These are phyloP conservation scores for Fonsecaea nubica DNA, from an alignment of 2,329 filamentous ascomycete genomes.

Conservation along the genomic window DNA sequence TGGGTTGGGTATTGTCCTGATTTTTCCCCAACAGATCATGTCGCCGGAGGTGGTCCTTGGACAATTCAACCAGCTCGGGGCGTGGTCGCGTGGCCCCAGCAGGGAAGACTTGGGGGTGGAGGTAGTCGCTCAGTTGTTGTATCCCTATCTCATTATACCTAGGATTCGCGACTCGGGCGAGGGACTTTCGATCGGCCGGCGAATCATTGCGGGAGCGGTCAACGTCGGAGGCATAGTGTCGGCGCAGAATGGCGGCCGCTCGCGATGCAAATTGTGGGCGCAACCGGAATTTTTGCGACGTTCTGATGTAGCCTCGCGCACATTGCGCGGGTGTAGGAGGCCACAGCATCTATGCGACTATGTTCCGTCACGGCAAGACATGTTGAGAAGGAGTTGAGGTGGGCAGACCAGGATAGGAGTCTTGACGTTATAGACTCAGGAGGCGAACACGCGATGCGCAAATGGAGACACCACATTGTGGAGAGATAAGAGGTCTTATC, in stretches of 20 bases:
- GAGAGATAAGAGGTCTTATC: conserved; percentile 21
- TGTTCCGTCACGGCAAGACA: conserved; percentile 16
- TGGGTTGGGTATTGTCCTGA: conserved; percentile 73
- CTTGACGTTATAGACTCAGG: conserved; percentile 20
- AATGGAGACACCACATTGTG: background rate
- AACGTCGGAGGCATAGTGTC: conserved; percentile 35
- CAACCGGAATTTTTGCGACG: conserved; percentile 40
- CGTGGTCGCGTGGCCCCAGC: conserved; percentile 62
- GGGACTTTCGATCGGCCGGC: conserved; percentile 13
- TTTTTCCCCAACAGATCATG: conserved; percentile 93
- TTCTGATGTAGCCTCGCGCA: conserved; percentile 41
- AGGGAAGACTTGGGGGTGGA: conserved; percentile 84
- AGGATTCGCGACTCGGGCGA: conserved; percentile 52
- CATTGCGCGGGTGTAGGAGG: conserved; percentile 40
- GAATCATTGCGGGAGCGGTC: background rate
- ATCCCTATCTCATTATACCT: conserved; percentile 93
- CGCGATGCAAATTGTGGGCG: conserved; percentile 31
- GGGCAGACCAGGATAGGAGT: background rate
- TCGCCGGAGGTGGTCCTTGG: conserved; percentile 78
- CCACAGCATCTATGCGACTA: conserved; percentile 39
- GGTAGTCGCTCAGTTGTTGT: conserved; percentile 84
- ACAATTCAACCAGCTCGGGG: conserved; percentile 76
- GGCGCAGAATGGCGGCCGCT: conserved; percentile 35
- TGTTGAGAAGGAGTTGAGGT: conserved; percentile 5
- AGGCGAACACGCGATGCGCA: conserved; percentile 7